phyloP scores from a whole-genome alignment of 2,329 filamentous ascomycete species.

The Colletotrichum graminicola region DNA sequence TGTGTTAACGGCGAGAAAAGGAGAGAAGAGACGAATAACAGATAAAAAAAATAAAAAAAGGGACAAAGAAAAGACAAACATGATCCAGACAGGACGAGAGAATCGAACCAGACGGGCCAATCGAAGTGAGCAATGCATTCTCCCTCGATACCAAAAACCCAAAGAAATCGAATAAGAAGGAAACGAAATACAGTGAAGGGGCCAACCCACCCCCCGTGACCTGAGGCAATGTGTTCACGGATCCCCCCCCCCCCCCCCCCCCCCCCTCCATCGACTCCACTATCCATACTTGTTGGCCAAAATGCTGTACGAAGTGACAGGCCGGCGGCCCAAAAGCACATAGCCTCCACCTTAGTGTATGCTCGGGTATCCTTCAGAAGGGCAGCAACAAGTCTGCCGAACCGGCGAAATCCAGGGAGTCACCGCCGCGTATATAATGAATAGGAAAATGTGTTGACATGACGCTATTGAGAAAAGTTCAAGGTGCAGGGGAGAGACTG shows the following conservation, averaged over 20 bases:
- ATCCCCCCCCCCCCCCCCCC: constrained; percentile 43
- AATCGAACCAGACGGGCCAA: constrained; percentile 24
- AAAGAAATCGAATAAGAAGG: constrained; percentile 26
- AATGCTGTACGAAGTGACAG: constrained; percentile 51
- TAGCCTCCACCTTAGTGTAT: constrained; percentile 53
- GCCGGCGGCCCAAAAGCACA: constrained; percentile 50
- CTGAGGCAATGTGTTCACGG: constrained; percentile 29
- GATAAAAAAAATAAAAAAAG: constrained; percentile 32
- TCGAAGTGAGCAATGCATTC: constrained; percentile 31
- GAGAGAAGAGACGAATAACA: constrained; percentile 31
- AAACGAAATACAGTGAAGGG: constrained; percentile 33
- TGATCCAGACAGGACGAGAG: neutral
- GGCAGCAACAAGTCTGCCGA: constrained; percentile 36
- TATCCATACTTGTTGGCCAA: constrained; percentile 52
- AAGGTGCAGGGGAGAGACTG: constrained; percentile 12
- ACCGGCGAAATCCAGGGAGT: constrained; percentile 36
- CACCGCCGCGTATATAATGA: constrained; percentile 39
- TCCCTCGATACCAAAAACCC: constrained; percentile 22
- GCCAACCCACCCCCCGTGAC: constrained; percentile 13
- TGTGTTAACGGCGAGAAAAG: constrained; percentile 35
- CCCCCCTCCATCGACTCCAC: constrained; percentile 51
- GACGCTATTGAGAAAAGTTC: constrained; percentile 14
- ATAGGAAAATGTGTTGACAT: constrained; percentile 38
- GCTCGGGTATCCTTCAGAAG: constrained; percentile 51
- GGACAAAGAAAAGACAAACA: constrained; percentile 24